Conservation (phyloP, 2,329 filamentous ascomycete genomes). For the Cordyceps sp. region DNA sequence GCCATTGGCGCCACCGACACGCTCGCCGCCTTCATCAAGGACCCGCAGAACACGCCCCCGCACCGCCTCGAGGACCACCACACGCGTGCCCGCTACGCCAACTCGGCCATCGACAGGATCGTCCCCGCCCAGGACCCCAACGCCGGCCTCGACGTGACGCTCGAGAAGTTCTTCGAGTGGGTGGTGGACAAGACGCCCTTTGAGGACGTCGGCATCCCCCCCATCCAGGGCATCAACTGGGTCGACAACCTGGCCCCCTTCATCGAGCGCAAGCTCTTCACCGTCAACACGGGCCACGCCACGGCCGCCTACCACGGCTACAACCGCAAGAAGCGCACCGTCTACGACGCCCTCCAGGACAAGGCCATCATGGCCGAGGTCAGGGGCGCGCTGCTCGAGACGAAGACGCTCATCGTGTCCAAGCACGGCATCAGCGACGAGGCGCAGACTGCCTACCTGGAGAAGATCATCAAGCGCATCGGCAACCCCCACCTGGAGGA, state of each 20-base stretch:
- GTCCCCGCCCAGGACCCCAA: constrained; percentile 76
- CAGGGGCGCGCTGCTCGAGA: constrained; percentile 66
- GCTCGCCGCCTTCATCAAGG: constrained; percentile 65
- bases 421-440: constrained; percentile 67
- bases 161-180: constrained; percentile 99
- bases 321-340: constrained; percentile 65
- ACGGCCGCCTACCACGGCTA: constrained; percentile 93
- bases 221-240: constrained; percentile 81
- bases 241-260: constrained; percentile 83
- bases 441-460: constrained; percentile 73
- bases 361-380: constrained; percentile 66
- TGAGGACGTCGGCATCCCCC: constrained; percentile 43
- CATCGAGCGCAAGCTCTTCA: constrained; percentile 99
- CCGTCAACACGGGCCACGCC: constrained; percentile 95
- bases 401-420: constrained; percentile 65
- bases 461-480: constrained; percentile 84
- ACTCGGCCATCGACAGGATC: constrained; percentile 96
- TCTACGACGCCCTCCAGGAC: constrained; percentile 78
- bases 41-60: constrained; percentile 52
- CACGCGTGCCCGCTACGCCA: constrained; percentile 74
- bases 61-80: constrained; percentile 52
- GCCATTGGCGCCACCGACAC: constrained; percentile 88
- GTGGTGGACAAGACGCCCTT: constrained; percentile 85
- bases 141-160: constrained; percentile 75
- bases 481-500: constrained; percentile 89